These are phyloP conservation scores for Dillenia turbinata DNA, from an alignment of 164 flowering plant species.

Conservation along the genomic window DNA sequence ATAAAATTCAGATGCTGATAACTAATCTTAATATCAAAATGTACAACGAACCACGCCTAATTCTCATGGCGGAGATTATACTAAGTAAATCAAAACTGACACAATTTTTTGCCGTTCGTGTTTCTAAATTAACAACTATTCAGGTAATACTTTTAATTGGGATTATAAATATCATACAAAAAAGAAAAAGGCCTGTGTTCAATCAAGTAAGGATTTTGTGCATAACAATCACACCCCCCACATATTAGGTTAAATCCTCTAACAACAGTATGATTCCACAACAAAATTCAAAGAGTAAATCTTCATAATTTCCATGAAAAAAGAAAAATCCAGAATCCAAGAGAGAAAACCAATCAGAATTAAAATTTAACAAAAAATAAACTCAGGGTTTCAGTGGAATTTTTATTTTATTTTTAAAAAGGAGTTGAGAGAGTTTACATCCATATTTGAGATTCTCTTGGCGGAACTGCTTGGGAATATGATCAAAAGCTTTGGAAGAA, in stretches of 20 bases:
- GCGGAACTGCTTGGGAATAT: slow-evolving; percentile 77
- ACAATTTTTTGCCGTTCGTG: too few relatives aligned
- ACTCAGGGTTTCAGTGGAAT: background rate
- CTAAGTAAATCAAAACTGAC: too few relatives aligned
- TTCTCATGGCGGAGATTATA: too few relatives aligned
- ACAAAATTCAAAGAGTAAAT: background rate
- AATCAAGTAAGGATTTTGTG: too few relatives aligned
- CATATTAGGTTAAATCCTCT: background rate
- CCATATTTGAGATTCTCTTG: slow-evolving; percentile 81
- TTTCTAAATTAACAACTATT: too few relatives aligned
- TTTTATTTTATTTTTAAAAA: background rate
- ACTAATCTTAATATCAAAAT: too few relatives aligned
- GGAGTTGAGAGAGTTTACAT: slow-evolving; percentile 31
- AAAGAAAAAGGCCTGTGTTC: background rate
- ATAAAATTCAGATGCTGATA: too few relatives aligned
- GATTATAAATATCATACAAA: background rate
- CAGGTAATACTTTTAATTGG: background rate
- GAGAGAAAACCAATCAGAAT: background rate
- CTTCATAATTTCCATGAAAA: background rate
- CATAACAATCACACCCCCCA: too few relatives aligned
- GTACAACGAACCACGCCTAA: too few relatives aligned
- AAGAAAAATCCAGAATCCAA: background rate
- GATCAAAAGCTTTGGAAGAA: slow-evolving; percentile 29
- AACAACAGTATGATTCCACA: background rate
- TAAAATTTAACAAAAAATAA: background rate